These are phyloP conservation scores for Colletotrichum cordylinicola DNA, from an alignment of 2,329 filamentous ascomycete genomes.

Conservation along the genomic window DNA sequence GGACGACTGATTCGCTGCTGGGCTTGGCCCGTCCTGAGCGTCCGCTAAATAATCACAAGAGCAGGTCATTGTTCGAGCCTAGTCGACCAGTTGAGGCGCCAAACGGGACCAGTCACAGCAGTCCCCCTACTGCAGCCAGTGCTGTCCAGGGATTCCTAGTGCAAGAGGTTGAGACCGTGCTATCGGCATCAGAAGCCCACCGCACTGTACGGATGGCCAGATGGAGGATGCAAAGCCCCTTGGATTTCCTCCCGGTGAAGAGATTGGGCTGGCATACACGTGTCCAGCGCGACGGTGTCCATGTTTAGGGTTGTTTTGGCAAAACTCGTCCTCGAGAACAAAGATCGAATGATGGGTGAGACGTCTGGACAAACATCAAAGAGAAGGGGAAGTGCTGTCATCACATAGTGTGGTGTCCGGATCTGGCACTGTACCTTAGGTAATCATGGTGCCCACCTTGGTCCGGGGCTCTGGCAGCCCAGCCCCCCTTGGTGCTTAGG, in stretches of 20 bases:
- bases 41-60: slow-evolving; percentile 23
- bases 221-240: background rate
- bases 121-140: slow-evolving; percentile 4
- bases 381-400: slow-evolving; percentile 1
- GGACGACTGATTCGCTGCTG: slow-evolving; percentile 15
- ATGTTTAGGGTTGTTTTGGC: background rate
- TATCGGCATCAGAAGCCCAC: background rate
- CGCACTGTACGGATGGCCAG: background rate
- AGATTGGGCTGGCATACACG: background rate
- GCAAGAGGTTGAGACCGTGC: slow-evolving; percentile 1
- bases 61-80: slow-evolving; percentile 20
- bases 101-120: slow-evolving; percentile 11
- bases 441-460: background rate
- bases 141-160: slow-evolving; percentile 5
- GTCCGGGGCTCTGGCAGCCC: background rate
- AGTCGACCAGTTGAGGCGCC: slow-evolving; percentile 14
- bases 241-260: background rate
- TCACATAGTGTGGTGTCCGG: background rate
- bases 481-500: background rate
- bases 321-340: background rate
- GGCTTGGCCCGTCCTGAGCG: slow-evolving; percentile 15
- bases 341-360: background rate
- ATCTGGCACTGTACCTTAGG: background rate
- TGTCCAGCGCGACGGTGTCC: background rate
- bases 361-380: background rate